Conservation (phyloP, 1,139 yeast genomes). For the Sugiyamaella novakii region DNA sequence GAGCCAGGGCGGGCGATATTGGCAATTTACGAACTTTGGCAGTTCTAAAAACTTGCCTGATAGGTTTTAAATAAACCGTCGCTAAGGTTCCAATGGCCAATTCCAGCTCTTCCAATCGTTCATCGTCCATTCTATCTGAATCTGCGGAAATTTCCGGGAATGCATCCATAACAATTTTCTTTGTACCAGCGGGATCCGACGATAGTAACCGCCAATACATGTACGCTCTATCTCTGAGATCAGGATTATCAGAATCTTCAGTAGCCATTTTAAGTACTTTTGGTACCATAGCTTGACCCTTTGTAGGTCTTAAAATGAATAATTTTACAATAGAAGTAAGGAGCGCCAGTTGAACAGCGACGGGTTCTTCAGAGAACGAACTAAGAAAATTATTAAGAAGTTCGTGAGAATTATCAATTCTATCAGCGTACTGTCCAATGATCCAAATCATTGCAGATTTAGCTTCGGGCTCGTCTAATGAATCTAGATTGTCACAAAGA, state of each 20-base stretch:
- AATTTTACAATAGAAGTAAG: slow-evolving; percentile 75
- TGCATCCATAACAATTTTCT: slow-evolving; percentile 59
- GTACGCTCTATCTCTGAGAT: slow-evolving; percentile 79
- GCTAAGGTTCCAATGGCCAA: slow-evolving; percentile 80
- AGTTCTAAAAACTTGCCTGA: slow-evolving; percentile 71
- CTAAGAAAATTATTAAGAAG: slow-evolving; percentile 52
- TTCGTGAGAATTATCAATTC: slow-evolving; percentile 51
- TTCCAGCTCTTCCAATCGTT: slow-evolving; percentile 76
- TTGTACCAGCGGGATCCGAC: slow-evolving; percentile 47
- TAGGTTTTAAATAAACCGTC: slow-evolving; percentile 81
- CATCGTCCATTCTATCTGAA: slow-evolving; percentile 70
- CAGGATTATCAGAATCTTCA: slow-evolving; percentile 76
- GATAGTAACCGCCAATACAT: slow-evolving; percentile 85
- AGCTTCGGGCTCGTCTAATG: slow-evolving; percentile 75
- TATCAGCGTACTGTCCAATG: slow-evolving; percentile 67
- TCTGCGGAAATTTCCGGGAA: slow-evolving; percentile 68
- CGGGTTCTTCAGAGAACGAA: slow-evolving; percentile 60
- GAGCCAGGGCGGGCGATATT: slow-evolving; percentile 63
- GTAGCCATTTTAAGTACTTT: slow-evolving; percentile 69
- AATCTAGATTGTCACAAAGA: slow-evolving; percentile 49
- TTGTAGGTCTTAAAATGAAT: slow-evolving; percentile 59
- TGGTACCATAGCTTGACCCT: slow-evolving; percentile 61
- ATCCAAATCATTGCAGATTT: slow-evolving; percentile 83
- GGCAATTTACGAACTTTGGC: slow-evolving; percentile 59
- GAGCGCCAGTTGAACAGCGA: slow-evolving; percentile 72